Evolutionary conservation across 208 protist genomes (phyloP), one percentile per base, ranked within the genome.

Genomic region (Plasmodiophora brassicae): DNA sequence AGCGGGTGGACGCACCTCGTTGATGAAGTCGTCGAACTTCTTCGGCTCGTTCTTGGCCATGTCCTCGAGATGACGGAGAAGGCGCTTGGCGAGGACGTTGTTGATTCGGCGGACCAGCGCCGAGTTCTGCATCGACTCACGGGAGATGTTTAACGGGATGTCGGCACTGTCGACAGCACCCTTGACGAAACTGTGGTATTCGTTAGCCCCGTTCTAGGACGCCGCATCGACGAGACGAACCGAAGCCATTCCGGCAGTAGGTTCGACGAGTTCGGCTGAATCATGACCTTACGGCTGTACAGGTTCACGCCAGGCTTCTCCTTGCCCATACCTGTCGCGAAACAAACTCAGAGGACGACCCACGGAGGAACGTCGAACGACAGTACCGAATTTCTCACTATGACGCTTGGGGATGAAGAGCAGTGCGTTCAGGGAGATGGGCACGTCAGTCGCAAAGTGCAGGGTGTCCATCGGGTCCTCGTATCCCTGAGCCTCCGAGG

Each of bases 161-260:
- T 98, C 98, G 90, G 98, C 97, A 71, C 93, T 90, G 54, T 78
- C 88, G 46, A 89, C 87, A 41, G 88, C 89, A 5, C 92, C 92
- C 57, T 92, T 92, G 20, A 96, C 85, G 84, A 94, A 94, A 89
- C 96, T 96, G 87, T 96, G 92, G 90, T 96, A 97, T 88, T n/a
- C n/a, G 41, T 8, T 8, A 78, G n/a, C 5, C 41, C 65, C 65
- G 5, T 8, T 8, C 65, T 5, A 36, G n/a, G 5, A 8, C 20
- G 65, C 32, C 5, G 10, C 20, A 5, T 36, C n/a, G 14, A 36
- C 65, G n/a, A 38, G 10, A 44, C 10, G 32, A 88, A 91, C 46
- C 97, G 95, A 84, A 99, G 93, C 96, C 97, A 99, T 20, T 98
- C 96, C n/a, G 98, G 98, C 1, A 99, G 92, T 5, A 99, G 28